phyloP scores from a whole-genome alignment of 2,329 filamentous ascomycete genomes.

The Talaromyces funiculosus region DNA sequence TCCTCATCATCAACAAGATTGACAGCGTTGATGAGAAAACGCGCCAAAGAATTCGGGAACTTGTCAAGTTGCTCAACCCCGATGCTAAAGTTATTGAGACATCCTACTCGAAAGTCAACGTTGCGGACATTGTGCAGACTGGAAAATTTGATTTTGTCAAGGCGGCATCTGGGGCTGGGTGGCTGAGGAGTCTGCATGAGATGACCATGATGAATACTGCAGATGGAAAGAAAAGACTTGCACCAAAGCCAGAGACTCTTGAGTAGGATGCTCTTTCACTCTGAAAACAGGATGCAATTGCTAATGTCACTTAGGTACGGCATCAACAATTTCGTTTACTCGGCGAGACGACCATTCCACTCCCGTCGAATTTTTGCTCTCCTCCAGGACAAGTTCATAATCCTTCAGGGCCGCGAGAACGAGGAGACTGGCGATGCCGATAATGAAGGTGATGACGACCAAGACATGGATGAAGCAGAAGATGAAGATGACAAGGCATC shows the following conservation, averaged over 20 bases:
- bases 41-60: constrained; percentile 44
- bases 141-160: constrained; percentile 59
- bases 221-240: constrained; percentile 51
- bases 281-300: too few species aligned
- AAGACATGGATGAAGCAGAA: constrained; percentile 14
- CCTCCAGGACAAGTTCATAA: constrained; percentile 42
- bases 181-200: constrained; percentile 64
- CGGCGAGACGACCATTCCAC: constrained; percentile 50
- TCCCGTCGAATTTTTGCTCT: constrained; percentile 36
- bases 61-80: constrained; percentile 61
- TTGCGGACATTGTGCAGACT: constrained; percentile 61
- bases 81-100: constrained; percentile 59
- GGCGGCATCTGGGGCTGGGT: constrained; percentile 61
- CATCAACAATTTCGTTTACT: constrained; percentile 66
- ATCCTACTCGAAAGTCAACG: constrained; percentile 54
- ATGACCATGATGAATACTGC: constrained; percentile 58
- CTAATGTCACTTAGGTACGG: constrained; percentile 48
- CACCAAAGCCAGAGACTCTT: constrained; percentile 64
- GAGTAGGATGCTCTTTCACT: constrained; percentile 43
- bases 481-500: constrained; percentile 17
- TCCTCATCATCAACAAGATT: constrained; percentile 65
- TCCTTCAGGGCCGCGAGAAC: constrained; percentile 34
- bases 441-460: constrained; percentile 22
- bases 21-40: constrained; percentile 53
- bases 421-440: constrained; percentile 24